Conservation (phyloP, 148 eudicot genomes). For the Salicornia ramosissima region DNA sequence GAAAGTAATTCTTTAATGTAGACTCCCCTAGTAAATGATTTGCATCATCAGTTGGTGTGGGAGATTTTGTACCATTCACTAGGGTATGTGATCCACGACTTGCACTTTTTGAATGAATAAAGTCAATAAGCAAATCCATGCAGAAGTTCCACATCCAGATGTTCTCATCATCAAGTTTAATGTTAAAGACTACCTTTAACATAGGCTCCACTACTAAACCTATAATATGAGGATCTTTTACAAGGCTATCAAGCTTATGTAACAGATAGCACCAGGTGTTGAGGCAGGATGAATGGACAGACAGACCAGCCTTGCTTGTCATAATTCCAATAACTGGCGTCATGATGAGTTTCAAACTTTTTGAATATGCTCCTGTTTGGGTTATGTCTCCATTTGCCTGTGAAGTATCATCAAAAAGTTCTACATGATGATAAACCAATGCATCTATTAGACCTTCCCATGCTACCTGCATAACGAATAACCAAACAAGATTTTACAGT, state of each 20-base stretch:
- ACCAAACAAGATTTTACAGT: not conserved
- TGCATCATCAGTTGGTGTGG: constrained; percentile 14
- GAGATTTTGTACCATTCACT: constrained; percentile 17
- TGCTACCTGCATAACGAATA: constrained; percentile 51
- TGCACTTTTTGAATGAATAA: constrained; percentile 36
- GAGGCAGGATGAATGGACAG: constrained; percentile 70
- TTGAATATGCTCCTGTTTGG: constrained; percentile 34
- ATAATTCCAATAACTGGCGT: constrained; percentile 69
- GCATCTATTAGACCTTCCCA: constrained; percentile 96
- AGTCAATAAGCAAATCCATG: constrained; percentile 48
- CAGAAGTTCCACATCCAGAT: constrained; percentile 55
- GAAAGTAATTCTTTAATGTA: constrained; percentile 41
- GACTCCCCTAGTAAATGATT: constrained; percentile 23
- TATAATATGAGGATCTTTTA: constrained; percentile 44
- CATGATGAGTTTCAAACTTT: constrained; percentile 76
- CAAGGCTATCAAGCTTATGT: constrained; percentile 58
- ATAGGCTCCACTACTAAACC: constrained; percentile 65
- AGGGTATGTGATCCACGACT: constrained; percentile 23
- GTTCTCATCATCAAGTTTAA: constrained; percentile 44
- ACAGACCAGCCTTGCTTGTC: constrained; percentile 52
- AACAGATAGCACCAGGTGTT: constrained; percentile 85
- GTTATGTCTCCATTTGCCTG: constrained; percentile 20
- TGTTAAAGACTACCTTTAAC: constrained; percentile 42
- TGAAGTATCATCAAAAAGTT: constrained; percentile 25
- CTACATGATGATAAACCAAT: constrained; percentile 39